Conservation (phyloP, 176 grass and related monocot genomes). For the Aechmea fasciata region DNA sequence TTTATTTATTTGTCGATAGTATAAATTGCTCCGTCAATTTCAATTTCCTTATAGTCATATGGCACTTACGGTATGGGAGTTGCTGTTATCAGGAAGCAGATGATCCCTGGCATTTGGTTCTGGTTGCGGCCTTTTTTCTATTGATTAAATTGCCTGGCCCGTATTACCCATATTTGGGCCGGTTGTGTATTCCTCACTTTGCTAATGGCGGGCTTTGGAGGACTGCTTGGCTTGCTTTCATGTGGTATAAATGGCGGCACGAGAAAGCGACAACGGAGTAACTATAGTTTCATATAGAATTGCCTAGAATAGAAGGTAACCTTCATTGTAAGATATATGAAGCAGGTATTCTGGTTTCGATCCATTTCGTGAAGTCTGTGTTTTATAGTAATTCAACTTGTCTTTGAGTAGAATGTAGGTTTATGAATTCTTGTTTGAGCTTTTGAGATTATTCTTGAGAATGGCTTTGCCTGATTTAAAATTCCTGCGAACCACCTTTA, state of each 20-base stretch:
- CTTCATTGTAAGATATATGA: not conserved
- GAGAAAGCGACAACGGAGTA: not conserved
- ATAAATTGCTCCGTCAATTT: too few species aligned
- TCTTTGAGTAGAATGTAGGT: not conserved
- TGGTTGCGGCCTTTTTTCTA: conserved; percentile 12
- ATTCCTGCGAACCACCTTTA: not conserved
- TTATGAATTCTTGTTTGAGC: not conserved
- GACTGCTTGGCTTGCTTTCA: conserved; percentile 19
- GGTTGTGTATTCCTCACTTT: conserved; percentile 23
- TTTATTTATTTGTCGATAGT: not conserved
- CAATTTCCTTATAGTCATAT: not conserved
- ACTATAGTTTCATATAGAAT: not conserved
- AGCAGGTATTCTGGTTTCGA: not conserved
- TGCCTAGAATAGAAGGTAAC: not conserved
- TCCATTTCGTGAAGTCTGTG: not conserved
- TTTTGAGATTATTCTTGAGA: conserved; percentile 3
- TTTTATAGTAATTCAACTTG: not conserved
- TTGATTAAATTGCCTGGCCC: conserved; percentile 19
- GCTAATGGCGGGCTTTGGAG: conserved; percentile 25
- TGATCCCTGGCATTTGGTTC: conserved; percentile 18
- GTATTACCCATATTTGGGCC: conserved; percentile 21
- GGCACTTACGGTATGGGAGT: not conserved
- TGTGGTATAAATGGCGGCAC: conserved; percentile 7
- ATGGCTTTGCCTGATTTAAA: not conserved
- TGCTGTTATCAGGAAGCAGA: conserved; percentile 7